Evolutionary conservation across 352 stramenopile species (phyloP), one percentile per base, ranked within the genome.

Genomic region (Phytophthora aleatoria): DNA sequence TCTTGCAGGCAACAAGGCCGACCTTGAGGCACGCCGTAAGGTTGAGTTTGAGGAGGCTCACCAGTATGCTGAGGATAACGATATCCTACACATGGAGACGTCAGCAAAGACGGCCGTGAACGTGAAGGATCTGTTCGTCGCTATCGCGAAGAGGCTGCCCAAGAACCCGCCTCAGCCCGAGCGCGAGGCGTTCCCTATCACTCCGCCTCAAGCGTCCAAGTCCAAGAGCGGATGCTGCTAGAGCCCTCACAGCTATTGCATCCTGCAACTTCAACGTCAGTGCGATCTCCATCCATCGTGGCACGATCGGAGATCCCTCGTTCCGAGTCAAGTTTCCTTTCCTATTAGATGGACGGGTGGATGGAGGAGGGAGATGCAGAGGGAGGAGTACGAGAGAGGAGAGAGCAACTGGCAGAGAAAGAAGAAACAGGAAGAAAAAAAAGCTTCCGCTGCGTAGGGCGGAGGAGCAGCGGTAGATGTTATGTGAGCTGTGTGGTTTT

Each of bases 51-150:
- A 97, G 64, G 97, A 99, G 64, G 98, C 97, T 9, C 94, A 99
- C 68, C 91, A 97, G 67, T 99, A 99, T 67, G 97, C 98, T 11
- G 88, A 98, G 68, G 96, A 99, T 72, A 99, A 99, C 74, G 95
- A 97, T 56, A 98, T 99, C 73, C 81, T 99, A 15, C 98, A 99
- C 85, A 96, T 99, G 85, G 98, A 99, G 69, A 99, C 97, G 44
- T 99, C 95, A 5, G 98, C 98, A 39, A 99, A 99, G 86, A 99
- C 97, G 54, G 94, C 96, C 3, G 97, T 97, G 61, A 99, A 99
- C 77, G 98, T 99, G 33, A 98, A 99, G 74, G 89, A 98, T 47
- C 81, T 99, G 42, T 99, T 99, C 75, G 91, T 99, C 12, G 96
- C 98, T 57, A 99, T 99, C 61, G 87, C 87, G 16, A 92, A 94